Evolutionary conservation across 768 basidiomycete genomes (phyloP), one percentile per base, ranked within the genome.

Genomic region (Phlebiopsis flavidoalba): DNA sequence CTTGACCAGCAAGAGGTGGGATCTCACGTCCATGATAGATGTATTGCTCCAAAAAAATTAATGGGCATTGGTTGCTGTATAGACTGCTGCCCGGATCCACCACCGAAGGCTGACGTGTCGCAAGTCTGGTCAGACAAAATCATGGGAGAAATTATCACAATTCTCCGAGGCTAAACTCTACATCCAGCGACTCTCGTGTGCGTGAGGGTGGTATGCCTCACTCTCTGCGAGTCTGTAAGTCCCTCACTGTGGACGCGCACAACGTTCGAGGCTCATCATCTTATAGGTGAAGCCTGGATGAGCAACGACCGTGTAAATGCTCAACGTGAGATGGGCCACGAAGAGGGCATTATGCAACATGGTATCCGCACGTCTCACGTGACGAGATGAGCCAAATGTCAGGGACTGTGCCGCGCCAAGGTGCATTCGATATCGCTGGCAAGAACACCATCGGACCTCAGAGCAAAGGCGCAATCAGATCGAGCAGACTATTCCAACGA

Each of bases 401-500:
- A 86, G 96, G n/a, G 46, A 76, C 89, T 3, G n/a, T n/a, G 95
- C 96, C 0, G 96, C 6, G 96, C 95, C 0, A 88, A 79, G 65
- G n/a, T n/a, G 85, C 88, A 0, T 89, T 99, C 73, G 97, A 98
- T 70, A 83, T 86, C 4, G n/a, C 80, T 98, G n/a, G n/a, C 96
- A 98, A 76, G 92, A 95, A 63, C 82, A 89, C n/a, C 66, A 81
- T 98, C 45, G 97, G 96, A n/a, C n/a, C n/a, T n/a, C n/a, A n/a
- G n/a, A 7, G 81, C 85, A 33, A 91, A 88, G 69, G 95, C 95
- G n/a, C n/a, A n/a, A n/a, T 6, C n/a, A n/a, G n/a, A 95, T 98
- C 63, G 96, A 98, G 69, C 85, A 95, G 74, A 98, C 94, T 0
- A 98, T 98, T 60, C 96, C 97, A 0, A 98, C 96, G 0, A n/a